Percentiles rank a stretch among this genome's conserved stretches.
phyloP scores from a whole-genome alignment of 2,329 filamentous ascomycete genomes.

The Hymenoscyphus fraxineus region DNA sequence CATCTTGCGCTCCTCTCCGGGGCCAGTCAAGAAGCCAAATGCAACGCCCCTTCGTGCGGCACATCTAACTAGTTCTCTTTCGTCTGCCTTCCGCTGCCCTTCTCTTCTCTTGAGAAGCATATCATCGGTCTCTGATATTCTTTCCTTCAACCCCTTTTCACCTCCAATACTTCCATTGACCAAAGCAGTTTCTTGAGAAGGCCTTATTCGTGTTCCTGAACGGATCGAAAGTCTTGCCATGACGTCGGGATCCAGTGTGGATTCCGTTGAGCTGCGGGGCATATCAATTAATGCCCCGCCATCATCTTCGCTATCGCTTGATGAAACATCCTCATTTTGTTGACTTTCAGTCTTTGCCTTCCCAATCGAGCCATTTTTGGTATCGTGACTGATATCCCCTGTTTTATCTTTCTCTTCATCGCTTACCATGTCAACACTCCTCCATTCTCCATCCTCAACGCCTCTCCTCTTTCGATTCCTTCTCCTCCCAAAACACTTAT shows the following conservation, averaged over 20 bases:
- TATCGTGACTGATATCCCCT: background rate
- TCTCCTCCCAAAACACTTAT: constrained; percentile 42
- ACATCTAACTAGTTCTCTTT: constrained; percentile 20
- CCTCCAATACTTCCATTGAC: constrained; percentile 55
- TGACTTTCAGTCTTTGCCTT: background rate
- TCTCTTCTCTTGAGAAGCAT: constrained; percentile 44
- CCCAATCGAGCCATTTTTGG: background rate
- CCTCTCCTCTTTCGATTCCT: constrained; percentile 44
- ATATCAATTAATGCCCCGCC: background rate
- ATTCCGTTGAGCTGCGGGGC: background rate
- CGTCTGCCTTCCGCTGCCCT: constrained; percentile 18
- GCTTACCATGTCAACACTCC: constrained; percentile 8
- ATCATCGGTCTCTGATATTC: constrained; percentile 46
- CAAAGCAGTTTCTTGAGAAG: constrained; percentile 12
- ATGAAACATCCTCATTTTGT: background rate
- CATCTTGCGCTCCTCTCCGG: constrained; percentile 39
- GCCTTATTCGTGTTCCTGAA: constrained; percentile 11
- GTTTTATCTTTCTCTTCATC: constrained; percentile 35
- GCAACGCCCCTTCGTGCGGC: constrained; percentile 21
- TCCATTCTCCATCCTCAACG: constrained; percentile 3
- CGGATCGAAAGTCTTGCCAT: background rate
- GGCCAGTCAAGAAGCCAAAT: constrained; percentile 16
- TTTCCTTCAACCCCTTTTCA: constrained; percentile 52
- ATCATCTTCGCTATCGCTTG: background rate
- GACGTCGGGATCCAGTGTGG: background rate